Evolutionary conservation across 1,284 basidiomycete species (phyloP), one percentile per base, ranked within the genome.

Genomic region (Lentinula novae-zelandiae): DNA sequence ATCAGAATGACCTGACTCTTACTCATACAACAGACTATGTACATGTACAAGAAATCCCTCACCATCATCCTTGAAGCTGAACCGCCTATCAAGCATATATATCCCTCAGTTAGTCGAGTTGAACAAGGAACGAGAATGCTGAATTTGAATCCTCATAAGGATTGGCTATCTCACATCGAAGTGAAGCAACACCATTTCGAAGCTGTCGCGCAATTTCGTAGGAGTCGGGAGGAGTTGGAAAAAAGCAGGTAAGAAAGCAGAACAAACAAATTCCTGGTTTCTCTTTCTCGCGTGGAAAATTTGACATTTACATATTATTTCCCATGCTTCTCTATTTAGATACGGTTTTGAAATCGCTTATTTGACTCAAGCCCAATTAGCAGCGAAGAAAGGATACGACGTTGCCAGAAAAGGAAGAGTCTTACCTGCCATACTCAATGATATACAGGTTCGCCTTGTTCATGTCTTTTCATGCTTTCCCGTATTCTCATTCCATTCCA

Each of bases 141-240:
- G 73, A 54, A 17, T 12, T 52, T 44, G 54, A 38, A 9, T 48
- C 15, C 57, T 42, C 10, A 17, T 55, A 56, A 55, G 90, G 81
- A 84, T 34, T 97, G 95, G 93, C 68, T 90, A 7, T 76, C 86
- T 4, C 95, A 98, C 71, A 78, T 97, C 2, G 87, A 90, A 65
- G 84, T 91, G 13, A 99, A 99, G 74, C 76, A 81, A 49, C 77
- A 82, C 60, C 96, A 99, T 75, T 99, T 99, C 70, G 82, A 84
- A 50, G 95, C 95, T 0, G 96, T 93, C 0, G 87, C 96, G 2
- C 92, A 95, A 69, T 96, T 89, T 70, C 82, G 96, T 40, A 91
- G 96, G 73, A 92, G 92, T 68, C 81, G 93, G 62, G 95, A 96
- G 60, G 96, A 98, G 69, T 82, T 93, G n/a, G 94, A 93, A 65